Evolutionary conservation across 371 early-diverging fungal species (phyloP).

Genomic region (Mortierella sp.): DNA sequence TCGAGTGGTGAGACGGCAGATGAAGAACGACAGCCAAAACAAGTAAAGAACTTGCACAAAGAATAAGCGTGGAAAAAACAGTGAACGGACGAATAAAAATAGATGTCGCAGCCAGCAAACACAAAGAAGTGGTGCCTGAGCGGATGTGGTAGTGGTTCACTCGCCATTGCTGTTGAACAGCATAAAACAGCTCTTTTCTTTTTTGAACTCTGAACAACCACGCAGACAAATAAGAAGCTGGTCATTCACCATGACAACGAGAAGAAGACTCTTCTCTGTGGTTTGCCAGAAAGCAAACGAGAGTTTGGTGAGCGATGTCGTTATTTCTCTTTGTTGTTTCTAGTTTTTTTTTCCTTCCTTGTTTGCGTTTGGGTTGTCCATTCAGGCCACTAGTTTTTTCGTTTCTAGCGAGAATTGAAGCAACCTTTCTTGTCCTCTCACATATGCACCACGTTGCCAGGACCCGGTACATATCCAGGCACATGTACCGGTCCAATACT

Average conservation of each 20-base stretch:
- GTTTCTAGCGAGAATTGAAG: not conserved
- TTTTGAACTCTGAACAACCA: not conserved
- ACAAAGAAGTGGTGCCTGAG: not conserved
- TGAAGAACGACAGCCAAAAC: not conserved
- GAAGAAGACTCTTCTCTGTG: not conserved
- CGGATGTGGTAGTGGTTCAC: not conserved
- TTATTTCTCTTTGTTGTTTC: not conserved
- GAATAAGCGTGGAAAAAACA: not conserved
- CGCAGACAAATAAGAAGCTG: not conserved
- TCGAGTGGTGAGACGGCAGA: not conserved
- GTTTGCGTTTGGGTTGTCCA: constrained; percentile 1
- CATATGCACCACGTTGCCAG: not conserved
- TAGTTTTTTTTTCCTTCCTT: not conserved
- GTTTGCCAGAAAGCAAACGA: not conserved
- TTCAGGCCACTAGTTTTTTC: not conserved
- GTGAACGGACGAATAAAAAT: constrained; percentile 9
- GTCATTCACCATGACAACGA: not conserved
- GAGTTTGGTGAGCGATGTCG: not conserved
- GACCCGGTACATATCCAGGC: not conserved
- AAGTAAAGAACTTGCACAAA: not conserved
- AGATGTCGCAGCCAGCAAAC: not conserved
- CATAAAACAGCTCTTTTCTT: not conserved
- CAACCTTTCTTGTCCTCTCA: not conserved
- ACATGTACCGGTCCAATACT: not conserved
- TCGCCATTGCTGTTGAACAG: not conserved